These are phyloP conservation scores for Paramecium pentaurelia DNA, from an alignment of 73 alveolate species.

Conservation along the genomic window DNA sequence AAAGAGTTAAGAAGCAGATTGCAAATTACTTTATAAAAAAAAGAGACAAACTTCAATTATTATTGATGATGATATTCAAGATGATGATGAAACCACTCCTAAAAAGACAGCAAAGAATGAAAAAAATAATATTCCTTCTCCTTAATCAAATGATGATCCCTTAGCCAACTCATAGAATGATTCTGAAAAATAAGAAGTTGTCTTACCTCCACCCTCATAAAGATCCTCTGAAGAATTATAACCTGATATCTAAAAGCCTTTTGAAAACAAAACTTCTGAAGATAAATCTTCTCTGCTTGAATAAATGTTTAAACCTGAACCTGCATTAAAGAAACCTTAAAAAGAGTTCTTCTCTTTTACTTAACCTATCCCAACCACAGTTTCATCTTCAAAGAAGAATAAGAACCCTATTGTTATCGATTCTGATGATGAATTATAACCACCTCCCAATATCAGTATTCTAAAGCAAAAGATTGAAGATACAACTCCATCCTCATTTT, in stretches of 20 bases:
- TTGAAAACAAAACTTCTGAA: neutral
- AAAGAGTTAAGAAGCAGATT: neutral
- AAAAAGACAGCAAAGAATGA: neutral
- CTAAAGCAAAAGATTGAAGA: neutral
- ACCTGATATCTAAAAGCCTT: neutral
- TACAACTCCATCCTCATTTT: neutral
- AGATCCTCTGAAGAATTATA: neutral
- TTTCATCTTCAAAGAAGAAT: neutral
- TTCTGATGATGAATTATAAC: neutral
- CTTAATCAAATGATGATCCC: neutral
- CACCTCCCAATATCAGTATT: neutral
- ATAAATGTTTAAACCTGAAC: neutral
- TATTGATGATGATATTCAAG: neutral
- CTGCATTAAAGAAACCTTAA: neutral
- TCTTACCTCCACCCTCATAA: neutral
- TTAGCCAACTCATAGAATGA: neutral
- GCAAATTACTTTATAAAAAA: neutral
- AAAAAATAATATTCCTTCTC: neutral
- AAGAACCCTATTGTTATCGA: neutral
- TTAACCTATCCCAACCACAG: neutral
- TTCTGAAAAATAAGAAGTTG: neutral
- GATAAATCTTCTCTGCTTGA: neutral
- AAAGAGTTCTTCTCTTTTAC: neutral
- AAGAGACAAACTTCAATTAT: neutral
- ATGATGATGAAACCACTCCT: neutral